Evolutionary conservation across 345 rosid species (phyloP).

Genomic region (Hibiscus tridactylites): DNA sequence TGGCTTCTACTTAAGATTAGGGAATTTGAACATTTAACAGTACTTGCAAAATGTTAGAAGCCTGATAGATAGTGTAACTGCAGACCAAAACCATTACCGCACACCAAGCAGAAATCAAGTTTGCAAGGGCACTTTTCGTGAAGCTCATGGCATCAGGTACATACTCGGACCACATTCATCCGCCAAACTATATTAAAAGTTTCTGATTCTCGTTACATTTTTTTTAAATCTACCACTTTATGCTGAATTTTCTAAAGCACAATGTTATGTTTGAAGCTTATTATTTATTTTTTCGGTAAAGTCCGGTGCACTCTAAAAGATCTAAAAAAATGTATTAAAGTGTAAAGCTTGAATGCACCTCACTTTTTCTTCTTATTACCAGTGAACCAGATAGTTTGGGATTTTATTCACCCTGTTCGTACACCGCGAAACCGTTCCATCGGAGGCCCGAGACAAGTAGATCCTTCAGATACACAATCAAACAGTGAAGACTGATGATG

Average conservation of each 20-base stretch:
- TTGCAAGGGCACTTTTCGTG: slow-evolving; percentile 23
- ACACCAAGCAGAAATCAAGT: slow-evolving; percentile 32
- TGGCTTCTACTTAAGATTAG: background rate
- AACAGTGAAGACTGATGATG: slow-evolving; percentile 5
- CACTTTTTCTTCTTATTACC: background rate
- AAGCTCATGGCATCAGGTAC: slow-evolving; percentile 33
- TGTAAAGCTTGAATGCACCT: background rate
- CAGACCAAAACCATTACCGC: slow-evolving; percentile 35
- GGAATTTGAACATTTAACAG: slow-evolving; percentile 2
- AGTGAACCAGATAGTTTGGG: slow-evolving; percentile 15
- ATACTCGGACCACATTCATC: background rate
- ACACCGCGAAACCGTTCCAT: slow-evolving; percentile 5
- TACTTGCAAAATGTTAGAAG: background rate
- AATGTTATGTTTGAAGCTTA: background rate
- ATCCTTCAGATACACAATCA: slow-evolving; percentile 10
- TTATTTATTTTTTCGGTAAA: background rate
- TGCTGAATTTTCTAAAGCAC: background rate
- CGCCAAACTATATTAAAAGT: background rate
- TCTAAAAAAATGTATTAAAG: background rate
- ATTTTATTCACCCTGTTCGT: background rate
- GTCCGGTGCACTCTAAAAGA: background rate
- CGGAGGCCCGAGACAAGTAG: background rate
- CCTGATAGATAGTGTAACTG: slow-evolving; percentile 18
- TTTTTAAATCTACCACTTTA: background rate
- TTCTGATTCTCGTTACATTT: background rate